Evolutionary conservation across 192 early-diverging fungal genomes (phyloP).

Genomic region (Mortierella hygrophila): DNA sequence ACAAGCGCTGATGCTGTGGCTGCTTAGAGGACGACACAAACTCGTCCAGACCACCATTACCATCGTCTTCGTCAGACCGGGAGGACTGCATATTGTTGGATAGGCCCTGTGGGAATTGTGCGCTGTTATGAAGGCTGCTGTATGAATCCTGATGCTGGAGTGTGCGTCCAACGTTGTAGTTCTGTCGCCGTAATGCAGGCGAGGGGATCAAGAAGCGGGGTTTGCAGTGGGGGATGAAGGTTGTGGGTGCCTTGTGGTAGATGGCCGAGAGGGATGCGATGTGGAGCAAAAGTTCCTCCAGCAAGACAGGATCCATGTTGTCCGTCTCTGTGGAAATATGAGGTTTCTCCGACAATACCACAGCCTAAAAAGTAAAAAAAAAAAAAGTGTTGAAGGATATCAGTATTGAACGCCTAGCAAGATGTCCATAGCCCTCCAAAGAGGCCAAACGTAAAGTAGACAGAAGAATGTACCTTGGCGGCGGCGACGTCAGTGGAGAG

Average conservation of each 20-base stretch:
- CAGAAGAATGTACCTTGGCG: slow-evolving; percentile 69
- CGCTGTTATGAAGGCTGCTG: slow-evolving; percentile 1
- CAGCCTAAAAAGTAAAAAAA: slow-evolving; percentile 63
- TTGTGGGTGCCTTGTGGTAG: slow-evolving; percentile 91
- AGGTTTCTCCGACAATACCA: slow-evolving; percentile 94
- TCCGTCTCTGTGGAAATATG: slow-evolving; percentile 95
- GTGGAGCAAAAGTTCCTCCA: slow-evolving; percentile 91
- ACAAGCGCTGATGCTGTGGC: slow-evolving; percentile 49
- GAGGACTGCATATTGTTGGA: neutral
- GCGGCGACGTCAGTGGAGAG: slow-evolving; percentile 94
- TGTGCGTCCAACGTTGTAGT: slow-evolving; percentile 30
- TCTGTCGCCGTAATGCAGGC: slow-evolving; percentile 59
- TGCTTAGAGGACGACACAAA: slow-evolving; percentile 13
- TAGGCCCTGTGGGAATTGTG: neutral
- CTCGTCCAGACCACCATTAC: slow-evolving; percentile 16
- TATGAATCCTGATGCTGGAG: slow-evolving; percentile 42
- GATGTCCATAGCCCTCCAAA: neutral
- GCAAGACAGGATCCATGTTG: slow-evolving; percentile 84
- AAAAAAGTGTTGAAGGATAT: neutral
- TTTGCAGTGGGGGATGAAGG: slow-evolving; percentile 83
- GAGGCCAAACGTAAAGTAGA: neutral
- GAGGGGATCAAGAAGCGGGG: slow-evolving; percentile 65
- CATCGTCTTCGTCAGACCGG: neutral
- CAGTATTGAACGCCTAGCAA: neutral
- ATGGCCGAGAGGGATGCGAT: slow-evolving; percentile 91